Evolutionary conservation across 2,329 filamentous ascomycete genomes (phyloP), one percentile per base, ranked within the genome.

Genomic region (Drechslerella coelobrocha): DNA sequence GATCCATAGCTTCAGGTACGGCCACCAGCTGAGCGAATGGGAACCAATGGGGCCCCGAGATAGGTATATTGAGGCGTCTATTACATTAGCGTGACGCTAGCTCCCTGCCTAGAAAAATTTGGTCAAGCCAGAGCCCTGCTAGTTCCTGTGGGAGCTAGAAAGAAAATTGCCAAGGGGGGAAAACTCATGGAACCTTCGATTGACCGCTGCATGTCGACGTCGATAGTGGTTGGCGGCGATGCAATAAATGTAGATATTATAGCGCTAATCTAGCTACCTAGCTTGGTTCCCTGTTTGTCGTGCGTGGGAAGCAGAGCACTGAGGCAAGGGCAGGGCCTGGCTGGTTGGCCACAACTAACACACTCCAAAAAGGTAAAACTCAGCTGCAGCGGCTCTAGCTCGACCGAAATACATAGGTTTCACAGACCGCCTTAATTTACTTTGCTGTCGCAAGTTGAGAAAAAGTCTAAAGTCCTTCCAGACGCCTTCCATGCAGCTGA

Each of bases 401-500:
- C n/a, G n/a, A n/a, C n/a, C n/a, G n/a, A 14, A n/a, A 10, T 5
- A 39, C 12, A 14, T 10, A 10, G 17, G 34, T 39, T 39, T 39
- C 34, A 39, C 34, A n/a, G 34, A 39, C 34, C 34, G 34, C 34
- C 4, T n/a, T n/a, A n/a, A n/a, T n/a, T n/a, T n/a, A n/a, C n/a
- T n/a, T n/a, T n/a, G n/a, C n/a, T n/a, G n/a, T 39, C 34, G 34
- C 34, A 39, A 39, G 34, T 10, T 39, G 34, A 39, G 34, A 14
- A 14, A 39, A 39, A 3, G 12, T 14, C 17, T 14, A 39, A 2
- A 39, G 17, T 54, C 45, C 56, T 61, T 61, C 56, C 47, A 47
- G 50, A 50, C 47, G 41, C 51, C 45, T 68, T 68, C 63, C 63
- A 61, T 68, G 34, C 34, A 39, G 34, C 34, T 39, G 12, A 14